A percentile compares a stretch with the other conserved stretches of the same genome.
These are phyloP conservation scores for Lactifluus subvellereus DNA, from an alignment of 768 basidiomycete species.

Conservation along the genomic window DNA sequence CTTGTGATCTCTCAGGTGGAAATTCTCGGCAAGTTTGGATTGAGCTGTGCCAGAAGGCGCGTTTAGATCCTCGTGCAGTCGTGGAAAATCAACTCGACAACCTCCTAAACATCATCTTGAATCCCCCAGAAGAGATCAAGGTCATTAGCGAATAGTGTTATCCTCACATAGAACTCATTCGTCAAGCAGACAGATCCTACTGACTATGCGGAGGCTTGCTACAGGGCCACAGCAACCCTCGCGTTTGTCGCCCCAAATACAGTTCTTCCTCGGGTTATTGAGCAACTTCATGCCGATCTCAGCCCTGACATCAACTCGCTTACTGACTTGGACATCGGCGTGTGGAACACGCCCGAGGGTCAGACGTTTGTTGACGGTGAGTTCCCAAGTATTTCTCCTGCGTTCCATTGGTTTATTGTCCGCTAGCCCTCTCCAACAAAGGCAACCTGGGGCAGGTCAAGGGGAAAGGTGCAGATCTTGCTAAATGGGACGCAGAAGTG, in stretches of 20 bases:
- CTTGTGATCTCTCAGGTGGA: constrained; percentile 33
- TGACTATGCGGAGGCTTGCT: constrained; percentile 50
- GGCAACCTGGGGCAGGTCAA: constrained; percentile 49
- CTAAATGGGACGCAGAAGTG: constrained; percentile 95
- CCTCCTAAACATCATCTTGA: constrained; percentile 33
- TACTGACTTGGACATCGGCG: constrained; percentile 67
- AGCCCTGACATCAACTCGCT: constrained; percentile 53
- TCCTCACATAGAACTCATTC: neutral
- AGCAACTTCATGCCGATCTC: constrained; percentile 63
- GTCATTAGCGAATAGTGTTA: constrained; percentile 32
- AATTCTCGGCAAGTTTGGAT: constrained; percentile 66
- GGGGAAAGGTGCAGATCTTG: constrained; percentile 84
- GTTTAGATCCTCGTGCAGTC: constrained; percentile 59
- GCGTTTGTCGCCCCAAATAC: constrained; percentile 70
- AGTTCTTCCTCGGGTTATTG: constrained; percentile 64
- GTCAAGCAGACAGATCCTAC: neutral
- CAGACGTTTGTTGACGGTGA: constrained; percentile 74
- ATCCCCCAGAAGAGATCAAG: constrained; percentile 12
- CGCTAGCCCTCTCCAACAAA: constrained; percentile 60
- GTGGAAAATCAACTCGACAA: constrained; percentile 45
- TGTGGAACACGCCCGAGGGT: constrained; percentile 86
- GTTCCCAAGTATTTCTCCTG: neutral
- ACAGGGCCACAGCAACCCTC: constrained; percentile 67
- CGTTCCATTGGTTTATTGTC: neutral
- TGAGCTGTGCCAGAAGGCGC: constrained; percentile 66